Conservation (phyloP, 2,329 filamentous ascomycete genomes). For the Aspergillus udagawae region DNA sequence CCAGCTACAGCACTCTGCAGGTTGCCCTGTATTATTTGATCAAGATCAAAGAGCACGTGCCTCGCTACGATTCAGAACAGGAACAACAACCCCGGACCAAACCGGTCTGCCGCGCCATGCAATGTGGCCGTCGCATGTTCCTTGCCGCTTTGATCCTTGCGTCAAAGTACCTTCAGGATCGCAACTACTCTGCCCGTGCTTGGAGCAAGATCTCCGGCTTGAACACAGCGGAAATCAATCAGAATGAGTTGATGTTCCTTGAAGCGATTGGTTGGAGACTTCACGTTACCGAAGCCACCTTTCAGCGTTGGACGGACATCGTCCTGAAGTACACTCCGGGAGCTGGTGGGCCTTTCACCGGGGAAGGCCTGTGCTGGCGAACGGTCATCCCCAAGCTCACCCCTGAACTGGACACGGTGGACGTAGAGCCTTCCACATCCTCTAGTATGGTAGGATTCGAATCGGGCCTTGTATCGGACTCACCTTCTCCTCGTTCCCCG, state of each 20-base stretch:
- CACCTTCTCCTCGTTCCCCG: slow-evolving; percentile 27
- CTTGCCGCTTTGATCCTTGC: slow-evolving; percentile 89
- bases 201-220: slow-evolving; percentile 99
- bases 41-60: slow-evolving; percentile 86
- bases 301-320: slow-evolving; percentile 91
- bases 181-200: slow-evolving; percentile 93
- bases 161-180: slow-evolving; percentile 96
- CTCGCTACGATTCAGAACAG: slow-evolving; percentile 77
- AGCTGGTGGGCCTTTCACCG: slow-evolving; percentile 36
- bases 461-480: slow-evolving; percentile 20
- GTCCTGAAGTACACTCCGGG: slow-evolving; percentile 77
- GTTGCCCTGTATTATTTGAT: slow-evolving; percentile 96
- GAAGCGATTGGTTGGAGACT: slow-evolving; percentile 89
- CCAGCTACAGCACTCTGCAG: slow-evolving; percentile 95
- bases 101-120: slow-evolving; percentile 71
- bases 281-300: slow-evolving; percentile 83
- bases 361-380: slow-evolving; percentile 38
- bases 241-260: slow-evolving; percentile 91
- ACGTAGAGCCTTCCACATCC: slow-evolving; percentile 32
- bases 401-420: slow-evolving; percentile 52
- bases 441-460: slow-evolving; percentile 25
- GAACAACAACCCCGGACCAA: slow-evolving; percentile 69
- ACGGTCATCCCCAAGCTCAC: slow-evolving; percentile 54
- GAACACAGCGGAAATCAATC: slow-evolving; percentile 88
- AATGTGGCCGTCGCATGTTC: slow-evolving; percentile 97